Percentiles rank a stretch among this genome's conserved stretches.
These are phyloP conservation scores for Pinus taeda DNA, from an alignment of 75 land plant genomes.

Conservation along the genomic window DNA sequence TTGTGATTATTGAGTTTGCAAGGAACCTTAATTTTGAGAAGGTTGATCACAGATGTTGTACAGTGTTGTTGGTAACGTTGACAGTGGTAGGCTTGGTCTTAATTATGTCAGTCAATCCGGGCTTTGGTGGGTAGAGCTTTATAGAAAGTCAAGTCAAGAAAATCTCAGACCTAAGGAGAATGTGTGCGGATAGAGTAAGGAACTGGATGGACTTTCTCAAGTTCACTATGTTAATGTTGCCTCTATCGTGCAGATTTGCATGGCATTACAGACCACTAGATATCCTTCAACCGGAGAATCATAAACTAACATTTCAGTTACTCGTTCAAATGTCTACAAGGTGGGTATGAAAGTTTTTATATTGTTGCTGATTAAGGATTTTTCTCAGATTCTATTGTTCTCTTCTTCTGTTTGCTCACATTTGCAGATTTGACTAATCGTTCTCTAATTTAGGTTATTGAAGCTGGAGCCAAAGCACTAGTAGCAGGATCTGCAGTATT, in stretches of 20 bases:
- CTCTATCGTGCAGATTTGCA: not conserved
- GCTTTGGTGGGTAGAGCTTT: slow-evolving; percentile 99
- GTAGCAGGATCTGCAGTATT: slow-evolving; percentile 99
- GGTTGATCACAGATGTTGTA: not conserved
- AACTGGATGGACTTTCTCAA: not conserved
- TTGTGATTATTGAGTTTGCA: not conserved
- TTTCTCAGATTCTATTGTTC: not conserved
- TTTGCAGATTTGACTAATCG: not conserved
- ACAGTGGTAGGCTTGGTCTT: slow-evolving; percentile 89
- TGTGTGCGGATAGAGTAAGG: slow-evolving; percentile 80
- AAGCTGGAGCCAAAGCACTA: slow-evolving; percentile 96
- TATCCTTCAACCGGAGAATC: not conserved
- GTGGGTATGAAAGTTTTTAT: slow-evolving; percentile 22
- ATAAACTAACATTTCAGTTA: not conserved
- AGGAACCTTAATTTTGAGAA: not conserved
- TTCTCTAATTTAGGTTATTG: slow-evolving; percentile 66
- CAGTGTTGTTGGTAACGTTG: slow-evolving; percentile 4
- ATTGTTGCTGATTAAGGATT: not conserved
- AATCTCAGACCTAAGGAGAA: slow-evolving; percentile 78
- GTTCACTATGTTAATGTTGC: not conserved
- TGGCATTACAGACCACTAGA: not conserved
- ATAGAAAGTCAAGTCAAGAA: slow-evolving; percentile 98
- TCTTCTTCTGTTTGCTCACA: not conserved
- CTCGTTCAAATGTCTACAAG: slow-evolving; percentile 91
- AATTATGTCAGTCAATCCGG: slow-evolving; percentile 99